Conservation (phyloP, 2,329 filamentous ascomycete species). For the Epichloe aotearoae region DNA sequence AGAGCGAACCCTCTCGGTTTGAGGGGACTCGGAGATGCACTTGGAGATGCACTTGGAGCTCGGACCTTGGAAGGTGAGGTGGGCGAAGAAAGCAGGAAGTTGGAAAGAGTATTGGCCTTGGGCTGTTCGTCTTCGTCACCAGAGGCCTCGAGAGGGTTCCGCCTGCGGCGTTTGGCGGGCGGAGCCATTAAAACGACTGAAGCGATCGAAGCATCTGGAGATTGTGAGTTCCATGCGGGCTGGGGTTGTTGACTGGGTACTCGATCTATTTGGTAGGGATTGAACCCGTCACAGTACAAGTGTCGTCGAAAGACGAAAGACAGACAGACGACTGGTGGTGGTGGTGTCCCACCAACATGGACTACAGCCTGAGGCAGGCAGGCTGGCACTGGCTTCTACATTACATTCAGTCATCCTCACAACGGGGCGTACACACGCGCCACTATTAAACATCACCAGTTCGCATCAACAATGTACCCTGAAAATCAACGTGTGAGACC, state of each 20-base stretch:
- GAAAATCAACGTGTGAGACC: no score
- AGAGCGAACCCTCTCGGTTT: slow-evolving; percentile 16
- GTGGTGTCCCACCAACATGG: no score
- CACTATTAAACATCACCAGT: no score
- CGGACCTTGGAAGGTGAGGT: slow-evolving; percentile 23
- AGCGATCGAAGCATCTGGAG: slow-evolving; percentile 16
- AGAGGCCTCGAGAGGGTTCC: slow-evolving; percentile 36
- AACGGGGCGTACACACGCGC: no score
- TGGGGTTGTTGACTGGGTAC: not conserved
- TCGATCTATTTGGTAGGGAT: not conserved
- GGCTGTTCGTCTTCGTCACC: slow-evolving; percentile 36
- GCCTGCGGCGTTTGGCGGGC: slow-evolving; percentile 45
- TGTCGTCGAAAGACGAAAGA: not conserved
- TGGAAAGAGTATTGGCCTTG: slow-evolving; percentile 33
- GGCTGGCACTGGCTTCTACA: no score
- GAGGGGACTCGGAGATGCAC: slow-evolving; percentile 28
- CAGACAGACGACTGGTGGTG: not conserved
- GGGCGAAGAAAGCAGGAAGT: slow-evolving; percentile 42
- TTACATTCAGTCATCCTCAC: no score
- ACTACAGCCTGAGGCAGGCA: no score
- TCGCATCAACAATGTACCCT: no score
- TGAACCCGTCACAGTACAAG: not conserved
- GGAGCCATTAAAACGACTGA: slow-evolving; percentile 37
- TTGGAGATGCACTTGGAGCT: slow-evolving; percentile 23
- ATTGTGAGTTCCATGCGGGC: slow-evolving; percentile 11